Evolutionary conservation across 2,329 filamentous ascomycete genomes (phyloP).

Genomic region (Cylindrodendrum hubeiense): DNA sequence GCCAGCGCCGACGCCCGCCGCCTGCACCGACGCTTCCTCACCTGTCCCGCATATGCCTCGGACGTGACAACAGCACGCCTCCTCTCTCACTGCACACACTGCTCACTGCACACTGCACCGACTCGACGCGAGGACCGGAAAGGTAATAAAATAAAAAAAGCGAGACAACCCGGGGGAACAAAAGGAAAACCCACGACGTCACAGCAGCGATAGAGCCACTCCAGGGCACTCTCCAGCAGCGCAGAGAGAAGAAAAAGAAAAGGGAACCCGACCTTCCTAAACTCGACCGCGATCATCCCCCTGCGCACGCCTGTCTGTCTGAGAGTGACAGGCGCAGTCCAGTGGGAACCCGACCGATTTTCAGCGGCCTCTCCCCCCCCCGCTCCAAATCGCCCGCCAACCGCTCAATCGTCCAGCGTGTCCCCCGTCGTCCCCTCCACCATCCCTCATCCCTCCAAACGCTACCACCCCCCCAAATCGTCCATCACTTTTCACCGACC

Average conservation of each 20-base stretch:
- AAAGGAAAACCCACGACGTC: background rate
- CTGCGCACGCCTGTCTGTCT: background rate
- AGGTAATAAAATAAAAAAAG: background rate
- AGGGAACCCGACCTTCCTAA: background rate
- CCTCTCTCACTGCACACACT: too few relatives aligned
- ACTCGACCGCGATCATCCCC: slow-evolving; percentile 1
- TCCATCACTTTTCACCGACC: slow-evolving; percentile 25
- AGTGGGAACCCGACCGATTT: background rate
- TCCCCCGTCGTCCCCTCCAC: slow-evolving; percentile 3
- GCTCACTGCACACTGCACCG: too few relatives aligned
- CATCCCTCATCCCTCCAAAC: slow-evolving; percentile 11
- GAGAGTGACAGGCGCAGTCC: slow-evolving; percentile 1
- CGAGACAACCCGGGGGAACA: background rate
- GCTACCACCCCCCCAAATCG: slow-evolving; percentile 23
- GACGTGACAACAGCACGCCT: background rate
- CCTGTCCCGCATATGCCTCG: background rate
- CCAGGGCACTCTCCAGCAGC: background rate
- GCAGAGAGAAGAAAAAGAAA: background rate
- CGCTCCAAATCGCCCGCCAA: background rate
- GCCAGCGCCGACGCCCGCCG: slow-evolving; percentile 4
- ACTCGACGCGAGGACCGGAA: background rate
- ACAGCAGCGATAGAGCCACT: background rate
- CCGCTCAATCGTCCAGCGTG: slow-evolving; percentile 1
- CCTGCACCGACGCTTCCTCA: background rate
- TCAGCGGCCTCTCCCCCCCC: background rate